Evolutionary conservation across 768 basidiomycete species (phyloP).

Genomic region (Macrolepiota dolichaula): DNA sequence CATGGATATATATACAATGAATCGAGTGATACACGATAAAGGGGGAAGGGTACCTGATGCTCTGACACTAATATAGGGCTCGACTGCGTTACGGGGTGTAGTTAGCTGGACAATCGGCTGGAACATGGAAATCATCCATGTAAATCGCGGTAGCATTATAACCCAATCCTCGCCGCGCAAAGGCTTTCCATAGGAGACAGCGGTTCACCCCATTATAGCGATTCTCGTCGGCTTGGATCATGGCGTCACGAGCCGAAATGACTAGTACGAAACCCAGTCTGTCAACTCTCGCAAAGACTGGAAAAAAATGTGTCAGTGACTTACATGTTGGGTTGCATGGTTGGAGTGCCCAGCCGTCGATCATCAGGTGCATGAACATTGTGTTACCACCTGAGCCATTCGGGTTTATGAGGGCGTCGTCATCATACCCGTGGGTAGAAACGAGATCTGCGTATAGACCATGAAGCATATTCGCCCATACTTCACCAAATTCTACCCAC

Average conservation of each 20-base stretch:
- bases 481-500: neutral
- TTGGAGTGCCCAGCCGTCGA: slow-evolving; percentile 2
- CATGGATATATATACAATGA: no score
- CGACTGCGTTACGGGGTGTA: neutral
- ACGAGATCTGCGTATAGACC: neutral
- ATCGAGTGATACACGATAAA: no score
- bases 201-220: slow-evolving; percentile 41
- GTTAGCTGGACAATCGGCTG: slow-evolving; percentile 22
- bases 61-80: no score
- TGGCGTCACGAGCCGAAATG: slow-evolving; percentile 39
- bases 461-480: slow-evolving; percentile 4
- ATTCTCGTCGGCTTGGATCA: slow-evolving; percentile 48
- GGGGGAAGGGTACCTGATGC: no score
- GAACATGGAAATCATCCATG: slow-evolving; percentile 22
- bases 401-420: neutral
- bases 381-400: slow-evolving; percentile 1
- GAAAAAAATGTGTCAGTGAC: neutral
- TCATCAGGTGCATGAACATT: slow-evolving; percentile 2
- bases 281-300: neutral
- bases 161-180: slow-evolving; percentile 46
- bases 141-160: slow-evolving; percentile 22
- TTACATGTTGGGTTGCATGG: slow-evolving; percentile 5
- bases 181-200: slow-evolving; percentile 42
- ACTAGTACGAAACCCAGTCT: slow-evolving; percentile 24
- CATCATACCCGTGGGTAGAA: neutral